Conservation (phyloP, 208 protist species). For the Leishmania major region DNA sequence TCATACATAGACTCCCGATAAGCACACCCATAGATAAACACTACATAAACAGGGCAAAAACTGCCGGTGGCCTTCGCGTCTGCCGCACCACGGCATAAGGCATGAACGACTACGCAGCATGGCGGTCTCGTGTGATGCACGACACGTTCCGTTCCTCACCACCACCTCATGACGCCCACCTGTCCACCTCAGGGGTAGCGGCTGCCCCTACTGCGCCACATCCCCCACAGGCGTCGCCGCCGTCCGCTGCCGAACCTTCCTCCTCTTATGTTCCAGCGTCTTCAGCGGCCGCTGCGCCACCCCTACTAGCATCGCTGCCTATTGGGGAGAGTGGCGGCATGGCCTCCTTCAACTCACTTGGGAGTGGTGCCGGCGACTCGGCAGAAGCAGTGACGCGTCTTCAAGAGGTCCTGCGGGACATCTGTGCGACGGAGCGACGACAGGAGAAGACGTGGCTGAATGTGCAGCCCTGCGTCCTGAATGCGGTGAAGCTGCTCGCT, state of each 20-base stretch:
- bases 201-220: constrained; percentile 1
- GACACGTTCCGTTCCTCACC: background rate
- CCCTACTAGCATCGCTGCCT: background rate
- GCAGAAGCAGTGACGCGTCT: constrained; percentile 11
- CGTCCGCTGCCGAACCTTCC: background rate
- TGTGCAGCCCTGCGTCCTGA: constrained; percentile 71
- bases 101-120: constrained; percentile 32
- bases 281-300: background rate
- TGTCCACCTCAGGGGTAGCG: background rate
- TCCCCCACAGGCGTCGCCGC: background rate
- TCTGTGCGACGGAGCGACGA: constrained; percentile 47
- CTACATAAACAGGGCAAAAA: background rate
- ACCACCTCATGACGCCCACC: background rate
- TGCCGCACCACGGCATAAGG: background rate
- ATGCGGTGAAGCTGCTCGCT: constrained; percentile 23
- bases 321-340: background rate
- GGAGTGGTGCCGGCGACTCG: background rate
- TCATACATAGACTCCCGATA: background rate
- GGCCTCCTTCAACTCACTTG: background rate
- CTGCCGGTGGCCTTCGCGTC: background rate
- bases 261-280: background rate
- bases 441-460: constrained; percentile 65
- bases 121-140: constrained; percentile 23
- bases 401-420: constrained; percentile 35
- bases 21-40: background rate